phyloP scores from a whole-genome alignment of 805 yeast species.

The Wickerhamia fluorescens region DNA sequence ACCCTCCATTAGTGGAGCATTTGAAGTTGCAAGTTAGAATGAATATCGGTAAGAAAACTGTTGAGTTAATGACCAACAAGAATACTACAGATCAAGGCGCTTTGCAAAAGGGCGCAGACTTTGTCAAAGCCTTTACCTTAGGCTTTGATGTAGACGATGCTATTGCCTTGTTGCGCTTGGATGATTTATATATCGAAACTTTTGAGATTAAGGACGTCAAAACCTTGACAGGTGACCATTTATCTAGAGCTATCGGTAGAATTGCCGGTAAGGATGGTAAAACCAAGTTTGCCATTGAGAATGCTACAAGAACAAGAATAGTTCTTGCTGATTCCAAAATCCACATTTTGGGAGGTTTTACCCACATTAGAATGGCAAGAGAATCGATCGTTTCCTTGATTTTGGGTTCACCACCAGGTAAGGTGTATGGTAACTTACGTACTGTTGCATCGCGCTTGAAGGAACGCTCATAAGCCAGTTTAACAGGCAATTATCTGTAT shows the following conservation, averaged over 20 bases:
- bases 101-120: slow-evolving; percentile 96
- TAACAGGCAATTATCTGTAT: too few species aligned
- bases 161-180: slow-evolving; percentile 86
- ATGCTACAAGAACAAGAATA: slow-evolving; percentile 96
- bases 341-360: slow-evolving; percentile 94
- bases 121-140: slow-evolving; percentile 87
- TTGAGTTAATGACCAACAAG: slow-evolving; percentile 78
- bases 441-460: slow-evolving; percentile 95
- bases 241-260: slow-evolving; percentile 98
- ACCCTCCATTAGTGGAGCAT: slow-evolving; percentile 94
- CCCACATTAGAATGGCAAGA: slow-evolving; percentile 97
- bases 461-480: slow-evolving; percentile 66
- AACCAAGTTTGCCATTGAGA: slow-evolving; percentile 96
- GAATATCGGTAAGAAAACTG: slow-evolving; percentile 83
- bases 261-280: slow-evolving; percentile 99
- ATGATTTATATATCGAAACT: slow-evolving; percentile 93
- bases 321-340: slow-evolving; percentile 95
- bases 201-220: slow-evolving; percentile 96
- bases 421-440: slow-evolving; percentile 94
- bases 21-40: slow-evolving; percentile 91
- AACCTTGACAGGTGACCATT: slow-evolving; percentile 91
- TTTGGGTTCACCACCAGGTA: slow-evolving; percentile 97
- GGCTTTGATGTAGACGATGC: slow-evolving; percentile 98
- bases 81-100: slow-evolving; percentile 89
- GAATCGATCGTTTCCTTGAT: slow-evolving; percentile 92